These are phyloP conservation scores for Haplosporangium sp. DNA, from an alignment of 371 early-diverging fungal species.

Conservation along the genomic window DNA sequence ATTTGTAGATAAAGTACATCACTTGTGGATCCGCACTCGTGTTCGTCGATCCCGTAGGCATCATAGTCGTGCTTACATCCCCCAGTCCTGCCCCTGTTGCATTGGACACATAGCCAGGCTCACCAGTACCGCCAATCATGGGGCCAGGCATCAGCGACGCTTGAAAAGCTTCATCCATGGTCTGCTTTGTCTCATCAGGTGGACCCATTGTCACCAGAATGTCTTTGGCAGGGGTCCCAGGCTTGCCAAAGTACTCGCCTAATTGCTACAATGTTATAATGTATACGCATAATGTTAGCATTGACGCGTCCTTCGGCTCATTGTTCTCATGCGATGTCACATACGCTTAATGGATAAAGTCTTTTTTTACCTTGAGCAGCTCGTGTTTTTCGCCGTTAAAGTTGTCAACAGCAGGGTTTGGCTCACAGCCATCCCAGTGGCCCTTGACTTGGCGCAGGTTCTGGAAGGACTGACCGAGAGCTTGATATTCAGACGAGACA, in stretches of 20 bases:
- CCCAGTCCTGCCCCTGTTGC: slow-evolving; percentile 29
- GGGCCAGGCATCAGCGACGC: slow-evolving; percentile 60
- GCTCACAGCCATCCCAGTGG: slow-evolving; percentile 65
- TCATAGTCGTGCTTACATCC: slow-evolving; percentile 46
- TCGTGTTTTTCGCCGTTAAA: slow-evolving; percentile 67
- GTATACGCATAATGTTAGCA: neutral
- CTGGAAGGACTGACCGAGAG: slow-evolving; percentile 57
- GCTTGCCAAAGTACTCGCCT: slow-evolving; percentile 58
- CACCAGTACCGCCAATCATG: slow-evolving; percentile 21
- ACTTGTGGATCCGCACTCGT: slow-evolving; percentile 10
- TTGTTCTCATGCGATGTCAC: neutral
- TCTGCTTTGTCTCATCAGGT: slow-evolving; percentile 64
- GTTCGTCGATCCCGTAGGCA: slow-evolving; percentile 25
- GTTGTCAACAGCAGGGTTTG: slow-evolving; percentile 62
- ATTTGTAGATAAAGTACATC: slow-evolving; percentile 67
- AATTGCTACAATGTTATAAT: slow-evolving; percentile 35
- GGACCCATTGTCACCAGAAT: slow-evolving; percentile 60
- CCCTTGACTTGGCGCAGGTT: slow-evolving; percentile 60
- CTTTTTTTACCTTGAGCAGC: slow-evolving; percentile 55
- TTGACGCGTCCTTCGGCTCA: neutral
- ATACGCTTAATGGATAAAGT: neutral
- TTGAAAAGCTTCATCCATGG: slow-evolving; percentile 43
- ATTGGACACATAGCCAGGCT: neutral
- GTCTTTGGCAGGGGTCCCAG: slow-evolving; percentile 59
- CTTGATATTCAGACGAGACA: slow-evolving; percentile 42